phyloP scores from a whole-genome alignment of 805 yeast species.

The Barnettozyma wickerhamii region DNA sequence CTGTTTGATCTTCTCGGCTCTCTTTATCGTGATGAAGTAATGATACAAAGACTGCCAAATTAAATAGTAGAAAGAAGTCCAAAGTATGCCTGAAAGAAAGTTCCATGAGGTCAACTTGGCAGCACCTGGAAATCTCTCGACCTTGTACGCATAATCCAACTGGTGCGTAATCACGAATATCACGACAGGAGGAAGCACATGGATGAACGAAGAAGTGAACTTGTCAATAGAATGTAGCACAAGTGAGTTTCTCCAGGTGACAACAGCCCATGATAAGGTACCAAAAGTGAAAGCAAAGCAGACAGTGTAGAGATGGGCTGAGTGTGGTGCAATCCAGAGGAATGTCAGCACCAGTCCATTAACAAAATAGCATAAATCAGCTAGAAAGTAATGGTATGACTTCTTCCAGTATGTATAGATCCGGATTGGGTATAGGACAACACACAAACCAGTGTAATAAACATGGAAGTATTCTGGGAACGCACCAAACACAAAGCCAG shows the following conservation, averaged over 20 bases:
- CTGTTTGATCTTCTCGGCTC: constrained; percentile 73
- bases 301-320: constrained; percentile 67
- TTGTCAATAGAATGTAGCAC: constrained; percentile 91
- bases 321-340: constrained; percentile 80
- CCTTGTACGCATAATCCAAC: constrained; percentile 43
- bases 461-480: constrained; percentile 75
- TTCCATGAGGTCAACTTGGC: constrained; percentile 66
- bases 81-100: constrained; percentile 60
- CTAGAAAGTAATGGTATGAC: constrained; percentile 80
- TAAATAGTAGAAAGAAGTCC: constrained; percentile 79
- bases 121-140: constrained; percentile 75
- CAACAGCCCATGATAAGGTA: constrained; percentile 86
- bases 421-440: constrained; percentile 75
- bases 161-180: constrained; percentile 85
- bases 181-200: constrained; percentile 83
- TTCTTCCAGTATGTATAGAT: constrained; percentile 76
- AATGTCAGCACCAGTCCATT: constrained; percentile 64
- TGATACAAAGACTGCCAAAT: constrained; percentile 90
- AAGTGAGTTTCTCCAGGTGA: constrained; percentile 92
- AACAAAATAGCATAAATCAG: constrained; percentile 91
- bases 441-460: constrained; percentile 59
- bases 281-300: constrained; percentile 89
- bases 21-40: constrained; percentile 81
- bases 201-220: constrained; percentile 87
- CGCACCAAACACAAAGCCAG: constrained; percentile 75